Evolutionary conservation across 2,329 filamentous ascomycete genomes (phyloP), one percentile per base, ranked within the genome.

Genomic region (Apiospora rasikravindrae): DNA sequence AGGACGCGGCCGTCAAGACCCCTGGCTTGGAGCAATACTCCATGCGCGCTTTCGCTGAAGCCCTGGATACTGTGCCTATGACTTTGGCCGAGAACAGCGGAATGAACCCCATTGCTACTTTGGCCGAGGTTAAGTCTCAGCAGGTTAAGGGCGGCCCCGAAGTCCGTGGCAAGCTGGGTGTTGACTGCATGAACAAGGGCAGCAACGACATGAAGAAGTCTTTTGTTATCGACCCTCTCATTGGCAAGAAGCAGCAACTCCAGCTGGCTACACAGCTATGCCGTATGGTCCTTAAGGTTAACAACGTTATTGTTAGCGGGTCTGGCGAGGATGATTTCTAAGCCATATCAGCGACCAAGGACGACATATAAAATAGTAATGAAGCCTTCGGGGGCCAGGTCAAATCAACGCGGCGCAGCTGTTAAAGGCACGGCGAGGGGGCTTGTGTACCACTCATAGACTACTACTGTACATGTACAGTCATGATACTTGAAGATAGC

Each of bases 1-100:
- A 98, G 84, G 95, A 98, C 78, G 96, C 94, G 37, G 96, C 96
- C 61, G 92, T 95, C 80, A 94, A 97, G 91, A 98, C 94, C 70
- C 94, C 95, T 33, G 96, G 96, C n/a, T 90, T 99, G 51, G 96
- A 98, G 85, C 96, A 99, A 85, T 99, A 99, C 83, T 95, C 96
- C 76, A 99, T 99, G 96, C 94, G 96, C 74, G 96, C 96, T 33
- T 99, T 99, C 81, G 90, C 96, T 73, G 96, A 98, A 83, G 97
- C 96, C 6, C 90, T 99, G 47, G 96, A 99, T 83, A 89, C 94
- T 1, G 89, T 99, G 1, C 96, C 96, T 45, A 96, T 99, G 94
- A 94, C 96, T 1, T 88, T 99, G 73, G 95, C 96, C 13, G 96
- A 99, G 88, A 99, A 99, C 88, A 97, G 94, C 77, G 96, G 96